Evolutionary conservation across 176 grass and related monocot genomes (phyloP), one percentile per base, ranked within the genome.

Genomic region (Hyparrhenia diplandra): DNA sequence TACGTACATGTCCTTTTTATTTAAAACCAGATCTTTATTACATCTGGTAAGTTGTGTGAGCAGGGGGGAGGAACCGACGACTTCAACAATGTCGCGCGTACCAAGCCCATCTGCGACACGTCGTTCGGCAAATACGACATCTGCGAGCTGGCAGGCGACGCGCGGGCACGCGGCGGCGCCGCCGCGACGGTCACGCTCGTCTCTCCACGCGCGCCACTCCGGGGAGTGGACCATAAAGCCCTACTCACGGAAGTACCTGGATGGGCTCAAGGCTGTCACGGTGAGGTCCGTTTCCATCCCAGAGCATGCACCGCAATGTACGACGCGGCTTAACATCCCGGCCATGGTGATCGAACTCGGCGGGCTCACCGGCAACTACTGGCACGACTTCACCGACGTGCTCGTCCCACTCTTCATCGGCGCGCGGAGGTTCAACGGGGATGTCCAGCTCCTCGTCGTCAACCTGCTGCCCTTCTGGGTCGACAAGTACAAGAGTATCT

Each of bases 381-480:
- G 76, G 85, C 93, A 96, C 61, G 90, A 92, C 79, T 96, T 96
- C 80, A 87, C 42, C 55, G 93, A 96, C 67, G 67, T 84, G 34
- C 76, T 97, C 13, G 77, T 97, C 17, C 94, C 91, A 3, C 87
- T 97, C 79, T 97, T 88, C 84, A 74, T 91, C 49, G 84, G 85
- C 14, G 74, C 88, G 27, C 83, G 83, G 14, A 74, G 78, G 51
- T 94, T 91, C 70, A 69, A 81, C 74, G 66, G 80, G 2, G 85
- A 94, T 46, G 83, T 88, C 20, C 88, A 86, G 66, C 85, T 94
- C 1, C 74, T 94, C 46, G 74, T 94, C 40, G 78, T 87, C 30
- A 94, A 94, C 82, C 81, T 88, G 37, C 65, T 88, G 41, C 77
- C 82, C 1, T 91, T 86, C 73, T 94, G 82, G 85, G 69, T 85